Evolutionary conservation across 116 monocot genomes (phyloP), one percentile per base, ranked within the genome.

Genomic region (Dioscorea cayenensis): DNA sequence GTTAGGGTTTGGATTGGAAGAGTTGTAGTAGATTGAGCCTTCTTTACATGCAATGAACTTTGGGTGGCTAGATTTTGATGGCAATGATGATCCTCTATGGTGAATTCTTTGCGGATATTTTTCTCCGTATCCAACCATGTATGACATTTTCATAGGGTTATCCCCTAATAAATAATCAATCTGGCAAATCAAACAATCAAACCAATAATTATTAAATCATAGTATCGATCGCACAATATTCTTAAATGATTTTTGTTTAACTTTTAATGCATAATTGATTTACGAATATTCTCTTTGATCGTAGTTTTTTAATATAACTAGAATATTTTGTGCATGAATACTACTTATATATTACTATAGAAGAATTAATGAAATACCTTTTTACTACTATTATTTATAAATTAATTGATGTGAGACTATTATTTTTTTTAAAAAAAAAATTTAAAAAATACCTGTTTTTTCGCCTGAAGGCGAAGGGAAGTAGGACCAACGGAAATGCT

Each of bases 61-160:
- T 2, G 92, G 86, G 25, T 82, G 87, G 73, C 68, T 73, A 0
- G 51, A 35, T 18, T 82, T 75, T 13, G 92, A 90, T 7, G 96
- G 92, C 68, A 92, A 72, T 0, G 96, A 96, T 0, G 96, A 96
- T 1, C 78, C 96, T 22, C 92, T 77, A 63, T 96, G 96, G 61
- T 96, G 96, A 36, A 96, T 84, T 36, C 92, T 64, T 60, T 78
- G 85, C 0, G 96, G 96, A 66, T 82, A 90, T 36, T 71, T 68
- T 8, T 69, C 63, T 0, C 95, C 92, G 21, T 92, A 92, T 2
- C 96, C 96, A 1, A 96, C 86, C 96, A 96, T 96, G 77, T 96
- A 96, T 0, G 96, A 96, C 96, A 90, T 92, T 23, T 84, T 84
- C 87, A 86, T 83, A 18, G 96, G 96, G 52, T 96, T 96, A 70